phyloP scores from a whole-genome alignment of 768 basidiomycete genomes.

The Termitomyces heimii region DNA sequence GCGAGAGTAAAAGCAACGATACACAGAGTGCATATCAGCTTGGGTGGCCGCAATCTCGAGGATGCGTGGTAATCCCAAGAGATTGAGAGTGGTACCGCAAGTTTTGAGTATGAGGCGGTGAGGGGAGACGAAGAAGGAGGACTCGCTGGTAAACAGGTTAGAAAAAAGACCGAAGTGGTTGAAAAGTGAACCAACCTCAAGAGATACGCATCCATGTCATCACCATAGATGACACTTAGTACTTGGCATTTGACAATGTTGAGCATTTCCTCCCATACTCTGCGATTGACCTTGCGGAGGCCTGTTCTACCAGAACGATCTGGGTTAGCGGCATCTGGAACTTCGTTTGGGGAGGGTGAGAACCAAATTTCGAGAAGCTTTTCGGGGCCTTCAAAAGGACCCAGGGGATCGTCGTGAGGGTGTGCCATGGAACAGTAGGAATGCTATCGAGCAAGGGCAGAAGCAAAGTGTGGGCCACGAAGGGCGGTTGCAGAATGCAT shows the following conservation, averaged over 20 bases:
- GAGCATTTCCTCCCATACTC: slow-evolving; percentile 95
- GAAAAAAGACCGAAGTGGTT: slow-evolving; percentile 1
- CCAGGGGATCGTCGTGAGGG: slow-evolving; percentile 26
- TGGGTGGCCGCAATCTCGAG: slow-evolving; percentile 82
- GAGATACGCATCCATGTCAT: slow-evolving; percentile 93
- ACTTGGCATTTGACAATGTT: slow-evolving; percentile 96
- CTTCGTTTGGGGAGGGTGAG: slow-evolving; percentile 62
- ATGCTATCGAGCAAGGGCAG: slow-evolving; percentile 47
- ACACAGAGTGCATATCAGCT: slow-evolving; percentile 62
- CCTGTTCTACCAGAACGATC: slow-evolving; percentile 48
- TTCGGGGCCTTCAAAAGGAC: slow-evolving; percentile 89
- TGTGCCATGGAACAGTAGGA: slow-evolving; percentile 26
- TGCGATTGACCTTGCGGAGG: slow-evolving; percentile 66
- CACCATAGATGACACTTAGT: slow-evolving; percentile 81
- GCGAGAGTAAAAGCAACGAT: slow-evolving; percentile 95
- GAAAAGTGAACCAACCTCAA: slow-evolving; percentile 61
- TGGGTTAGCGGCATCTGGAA: slow-evolving; percentile 38
- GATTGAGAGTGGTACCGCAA: slow-evolving; percentile 97
- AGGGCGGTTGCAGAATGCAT: slow-evolving; percentile 35
- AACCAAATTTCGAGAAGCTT: slow-evolving; percentile 98
- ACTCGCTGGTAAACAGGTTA: slow-evolving; percentile 64
- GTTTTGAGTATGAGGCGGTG: slow-evolving; percentile 98
- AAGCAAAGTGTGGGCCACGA: slow-evolving; percentile 23
- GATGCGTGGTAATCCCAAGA: slow-evolving; percentile 90
- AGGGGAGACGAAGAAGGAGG: slow-evolving; percentile 90